Conservation (phyloP, 805 yeast genomes). For the Ogataea pignaliae region DNA sequence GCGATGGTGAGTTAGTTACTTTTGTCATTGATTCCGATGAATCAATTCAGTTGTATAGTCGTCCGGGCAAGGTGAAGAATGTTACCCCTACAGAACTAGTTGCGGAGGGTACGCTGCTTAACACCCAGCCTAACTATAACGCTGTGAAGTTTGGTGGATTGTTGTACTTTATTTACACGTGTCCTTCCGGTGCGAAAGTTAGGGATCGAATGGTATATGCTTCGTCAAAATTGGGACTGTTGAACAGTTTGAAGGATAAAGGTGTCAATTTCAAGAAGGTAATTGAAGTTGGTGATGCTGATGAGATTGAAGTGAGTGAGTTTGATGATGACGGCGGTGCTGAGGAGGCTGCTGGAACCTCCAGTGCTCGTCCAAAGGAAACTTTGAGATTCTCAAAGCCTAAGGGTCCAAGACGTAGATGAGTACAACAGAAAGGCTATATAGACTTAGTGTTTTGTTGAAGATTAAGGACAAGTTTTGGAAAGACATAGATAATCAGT, state of each 20-base stretch:
- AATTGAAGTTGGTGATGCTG: slow-evolving; percentile 70
- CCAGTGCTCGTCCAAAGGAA: background rate
- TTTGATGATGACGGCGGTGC: slow-evolving; percentile 26
- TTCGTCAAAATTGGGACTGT: slow-evolving; percentile 62
- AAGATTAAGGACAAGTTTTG: too few species aligned
- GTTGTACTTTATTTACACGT: slow-evolving; percentile 67
- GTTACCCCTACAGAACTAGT: slow-evolving; percentile 33
- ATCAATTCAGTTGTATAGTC: slow-evolving; percentile 2
- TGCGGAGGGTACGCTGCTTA: slow-evolving; percentile 31
- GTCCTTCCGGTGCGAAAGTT: slow-evolving; percentile 88
- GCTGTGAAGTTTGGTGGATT: slow-evolving; percentile 40
- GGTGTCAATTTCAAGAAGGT: slow-evolving; percentile 39
- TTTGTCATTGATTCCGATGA: slow-evolving; percentile 10
- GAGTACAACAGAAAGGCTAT: background rate
- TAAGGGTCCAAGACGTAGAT: slow-evolving; percentile 63
- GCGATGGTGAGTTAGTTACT: slow-evolving; percentile 7
- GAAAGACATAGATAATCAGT: too few species aligned
- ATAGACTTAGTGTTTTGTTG: background rate
- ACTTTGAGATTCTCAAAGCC: slow-evolving; percentile 53
- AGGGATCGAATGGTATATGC: slow-evolving; percentile 93
- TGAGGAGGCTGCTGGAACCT: slow-evolving; percentile 7
- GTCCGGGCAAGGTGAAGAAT: background rate
- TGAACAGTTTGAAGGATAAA: slow-evolving; percentile 42
- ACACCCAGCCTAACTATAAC: slow-evolving; percentile 53
- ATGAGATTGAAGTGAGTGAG: slow-evolving; percentile 56